Evolutionary conservation across 169 alveolate genomes (phyloP), one percentile per base, ranked within the genome.

Genomic region (Plasmodium adleri): DNA sequence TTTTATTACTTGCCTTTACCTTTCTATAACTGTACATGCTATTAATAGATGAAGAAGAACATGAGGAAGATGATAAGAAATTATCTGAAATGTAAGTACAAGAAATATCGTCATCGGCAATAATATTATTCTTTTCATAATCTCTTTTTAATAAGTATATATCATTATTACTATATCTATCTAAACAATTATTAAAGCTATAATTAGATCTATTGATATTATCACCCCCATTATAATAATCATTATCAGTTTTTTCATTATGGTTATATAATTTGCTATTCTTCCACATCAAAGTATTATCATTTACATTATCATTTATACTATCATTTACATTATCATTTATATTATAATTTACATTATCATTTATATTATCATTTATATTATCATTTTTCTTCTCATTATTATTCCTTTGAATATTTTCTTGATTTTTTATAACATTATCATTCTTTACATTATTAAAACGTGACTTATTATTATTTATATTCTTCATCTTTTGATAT

Each of bases 1-100:
- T 20, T 39, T 0, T 10, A 28, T 74, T 54, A 24, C 32, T 60
- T 43, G 56, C 32, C 3, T 60, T 66, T 5, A 0, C 70, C 13
- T 68, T 66, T 66, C 32, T 78, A 22, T 52, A 59, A 28, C 89
- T 66, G 13, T 71, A 64, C 80, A 78, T 24, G 39, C 89, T 78
- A 39, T 70, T 22, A 6, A 54, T 52, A 6, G 89, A 78, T 8
- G 89, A 43, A 9, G 78, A 74, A 17, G 71, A 15, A 5, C 47
- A 62, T 5, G 71, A 62, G 10, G 20, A 50, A 24, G 45, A 52
- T 32, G 62, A 60, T 13, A 62, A 64, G 13, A 3, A 24, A 20
- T 66, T 24, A 22, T 50, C 67, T n/a, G 66, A 45, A 63, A 43
- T 60, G n/a, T 74, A 60, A 52, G 1, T 15, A 32, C 26, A 67